Evolutionary conservation across 345 rosid genomes (phyloP).

Genomic region (Citrus australasica): DNA sequence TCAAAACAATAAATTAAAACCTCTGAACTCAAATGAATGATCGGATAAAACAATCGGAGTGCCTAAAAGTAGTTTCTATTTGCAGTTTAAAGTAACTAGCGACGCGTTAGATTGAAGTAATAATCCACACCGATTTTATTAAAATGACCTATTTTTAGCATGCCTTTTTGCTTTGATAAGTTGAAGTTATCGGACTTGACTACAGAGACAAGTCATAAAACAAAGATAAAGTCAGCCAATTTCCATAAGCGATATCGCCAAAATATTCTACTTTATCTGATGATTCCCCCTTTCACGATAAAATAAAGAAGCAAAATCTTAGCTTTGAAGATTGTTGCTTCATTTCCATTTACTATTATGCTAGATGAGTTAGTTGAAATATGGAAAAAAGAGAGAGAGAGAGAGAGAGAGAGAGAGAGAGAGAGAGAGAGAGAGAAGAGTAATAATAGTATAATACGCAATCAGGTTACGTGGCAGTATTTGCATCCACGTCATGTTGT

Average conservation of each 20-base stretch:
- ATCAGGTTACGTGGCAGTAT: not conserved
- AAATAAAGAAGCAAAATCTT: constrained; percentile 3
- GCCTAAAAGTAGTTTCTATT: not conserved
- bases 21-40: not conserved
- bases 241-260: not conserved
- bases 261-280: not conserved
- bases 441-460: not conserved
- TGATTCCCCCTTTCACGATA: not conserved
- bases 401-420: not conserved
- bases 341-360: not conserved
- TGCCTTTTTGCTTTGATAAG: not conserved
- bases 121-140: not conserved
- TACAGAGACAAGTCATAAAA: not conserved
- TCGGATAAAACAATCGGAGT: not conserved
- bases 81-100: not conserved
- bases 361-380: not conserved
- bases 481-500: constrained; percentile 19
- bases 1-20: too few relatives aligned
- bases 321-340: constrained; percentile 9
- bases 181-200: not conserved
- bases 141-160: too few relatives aligned
- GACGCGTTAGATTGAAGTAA: not conserved
- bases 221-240: not conserved
- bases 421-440: not conserved
- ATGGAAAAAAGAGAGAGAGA: not conserved